Evolutionary conservation across 225 moss, liverwort and hornwort species (phyloP).

Genomic region (Antitrichia curtipendula): DNA sequence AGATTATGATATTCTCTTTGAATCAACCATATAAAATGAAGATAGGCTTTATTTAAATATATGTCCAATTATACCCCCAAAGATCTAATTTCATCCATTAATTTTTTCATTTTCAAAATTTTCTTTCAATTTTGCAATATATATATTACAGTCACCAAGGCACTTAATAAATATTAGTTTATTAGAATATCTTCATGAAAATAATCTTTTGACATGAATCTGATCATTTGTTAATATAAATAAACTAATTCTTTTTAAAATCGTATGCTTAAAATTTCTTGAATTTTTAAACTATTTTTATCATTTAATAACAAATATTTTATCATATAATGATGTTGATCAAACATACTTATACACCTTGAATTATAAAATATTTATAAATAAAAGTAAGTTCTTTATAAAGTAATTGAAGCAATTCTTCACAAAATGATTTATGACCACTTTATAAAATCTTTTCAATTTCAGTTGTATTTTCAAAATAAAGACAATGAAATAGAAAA

Average conservation of each 20-base stretch:
- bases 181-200: too few relatives aligned
- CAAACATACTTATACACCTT: too few relatives aligned
- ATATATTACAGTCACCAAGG: not conserved
- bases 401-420: too few relatives aligned
- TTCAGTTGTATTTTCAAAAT: rapidly evolving
- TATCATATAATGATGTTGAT: too few relatives aligned
- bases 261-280: too few relatives aligned
- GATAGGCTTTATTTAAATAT: too few relatives aligned
- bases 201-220: not conserved
- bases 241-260: not conserved
- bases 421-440: too few relatives aligned
- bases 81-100: not conserved
- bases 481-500: not conserved
- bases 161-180: not conserved
- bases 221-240: not conserved
- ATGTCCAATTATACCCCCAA: not conserved
- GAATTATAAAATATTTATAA: too few relatives aligned
- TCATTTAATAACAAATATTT: too few relatives aligned
- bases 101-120: not conserved
- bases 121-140: rapidly evolving
- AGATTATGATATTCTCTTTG: not conserved
- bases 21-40: not conserved
- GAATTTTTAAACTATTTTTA: too few relatives aligned
- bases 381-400: too few relatives aligned
- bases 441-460: too few relatives aligned